These are phyloP conservation scores for Cutaneotrichosporon sp. DNA, from an alignment of 1,284 basidiomycete species.

Conservation along the genomic window DNA sequence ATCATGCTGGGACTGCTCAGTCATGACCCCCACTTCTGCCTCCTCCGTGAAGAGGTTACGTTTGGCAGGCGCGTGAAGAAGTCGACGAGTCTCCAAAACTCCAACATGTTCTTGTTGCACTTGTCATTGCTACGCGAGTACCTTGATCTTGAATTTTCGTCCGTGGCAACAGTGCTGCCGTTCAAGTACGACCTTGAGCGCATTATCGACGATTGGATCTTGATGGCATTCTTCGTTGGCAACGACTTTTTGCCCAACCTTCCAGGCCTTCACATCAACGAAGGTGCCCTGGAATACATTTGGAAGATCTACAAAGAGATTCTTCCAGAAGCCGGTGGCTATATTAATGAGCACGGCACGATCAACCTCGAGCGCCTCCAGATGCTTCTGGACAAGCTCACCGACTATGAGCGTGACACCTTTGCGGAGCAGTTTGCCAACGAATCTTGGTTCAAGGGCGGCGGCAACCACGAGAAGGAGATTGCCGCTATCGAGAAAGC, in stretches of 20 bases:
- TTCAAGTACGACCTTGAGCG: slow-evolving; percentile 81
- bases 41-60: slow-evolving; percentile 95
- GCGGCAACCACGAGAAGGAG: slow-evolving; percentile 76
- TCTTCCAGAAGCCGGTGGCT: slow-evolving; percentile 75
- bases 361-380: slow-evolving; percentile 79
- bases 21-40: slow-evolving; percentile 98
- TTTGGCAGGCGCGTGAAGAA: slow-evolving; percentile 81
- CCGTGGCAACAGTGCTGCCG: slow-evolving; percentile 53
- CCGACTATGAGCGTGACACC: slow-evolving; percentile 75
- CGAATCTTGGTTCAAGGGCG: slow-evolving; percentile 76
- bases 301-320: slow-evolving; percentile 95
- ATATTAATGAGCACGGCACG: slow-evolving; percentile 83
- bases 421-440: slow-evolving; percentile 89
- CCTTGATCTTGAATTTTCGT: slow-evolving; percentile 85
- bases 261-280: slow-evolving; percentile 94
- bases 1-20: slow-evolving; percentile 97
- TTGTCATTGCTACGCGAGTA: slow-evolving; percentile 94
- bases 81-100: slow-evolving; percentile 64
- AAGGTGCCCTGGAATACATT: slow-evolving; percentile 85
- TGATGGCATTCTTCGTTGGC: slow-evolving; percentile 92
- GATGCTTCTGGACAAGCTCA: slow-evolving; percentile 81
- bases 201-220: slow-evolving; percentile 95
- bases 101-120: slow-evolving; percentile 93
- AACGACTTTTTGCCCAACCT: slow-evolving; percentile 97
- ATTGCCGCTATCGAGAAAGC: slow-evolving; percentile 52